Evolutionary conservation across 495 filamentous ascomycete species (phyloP).

Genomic region (Penicillium manginii): DNA sequence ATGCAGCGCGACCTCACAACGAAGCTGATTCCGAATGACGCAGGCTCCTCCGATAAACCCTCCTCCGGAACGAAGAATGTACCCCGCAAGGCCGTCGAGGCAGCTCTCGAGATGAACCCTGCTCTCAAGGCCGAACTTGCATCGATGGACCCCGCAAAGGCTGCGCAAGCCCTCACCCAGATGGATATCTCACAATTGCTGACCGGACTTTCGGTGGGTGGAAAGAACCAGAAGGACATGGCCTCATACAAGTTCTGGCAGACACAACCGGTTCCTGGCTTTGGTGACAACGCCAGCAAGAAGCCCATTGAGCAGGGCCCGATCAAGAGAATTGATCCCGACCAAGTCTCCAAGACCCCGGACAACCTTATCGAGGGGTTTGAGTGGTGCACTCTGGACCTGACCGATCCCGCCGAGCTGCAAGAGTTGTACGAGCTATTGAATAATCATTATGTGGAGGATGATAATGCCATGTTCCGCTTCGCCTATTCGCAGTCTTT

Average conservation of each 20-base stretch:
- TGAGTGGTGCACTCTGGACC: slow-evolving; percentile 91
- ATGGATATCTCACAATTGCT: slow-evolving; percentile 78
- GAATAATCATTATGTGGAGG: slow-evolving; percentile 93
- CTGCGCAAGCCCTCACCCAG: slow-evolving; percentile 67
- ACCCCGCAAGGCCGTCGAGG: slow-evolving; percentile 45
- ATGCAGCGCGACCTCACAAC: neutral
- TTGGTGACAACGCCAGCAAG: slow-evolving; percentile 56
- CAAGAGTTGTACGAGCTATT: slow-evolving; percentile 87
- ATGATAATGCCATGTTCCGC: slow-evolving; percentile 93
- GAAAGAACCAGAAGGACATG: slow-evolving; percentile 95
- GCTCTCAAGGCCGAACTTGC: slow-evolving; percentile 53
- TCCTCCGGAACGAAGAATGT: slow-evolving; percentile 38
- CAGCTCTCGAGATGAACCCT: slow-evolving; percentile 53
- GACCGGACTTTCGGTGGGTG: slow-evolving; percentile 73
- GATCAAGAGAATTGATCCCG: slow-evolving; percentile 72
- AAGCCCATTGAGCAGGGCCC: slow-evolving; percentile 56
- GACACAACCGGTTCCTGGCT: slow-evolving; percentile 91
- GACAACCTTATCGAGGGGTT: slow-evolving; percentile 73
- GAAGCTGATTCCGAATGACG: slow-evolving; percentile 9
- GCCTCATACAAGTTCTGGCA: slow-evolving; percentile 97
- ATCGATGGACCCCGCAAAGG: slow-evolving; percentile 47
- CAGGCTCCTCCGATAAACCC: slow-evolving; percentile 28
- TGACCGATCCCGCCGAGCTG: slow-evolving; percentile 78
- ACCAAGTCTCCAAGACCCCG: slow-evolving; percentile 72
- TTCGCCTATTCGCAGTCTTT: slow-evolving; percentile 92